A percentile compares a stretch with the other conserved stretches of the same genome.
Evolutionary conservation across 495 filamentous ascomycete species (phyloP).

Genomic region (Podospora bellae-mahoneyi): DNA sequence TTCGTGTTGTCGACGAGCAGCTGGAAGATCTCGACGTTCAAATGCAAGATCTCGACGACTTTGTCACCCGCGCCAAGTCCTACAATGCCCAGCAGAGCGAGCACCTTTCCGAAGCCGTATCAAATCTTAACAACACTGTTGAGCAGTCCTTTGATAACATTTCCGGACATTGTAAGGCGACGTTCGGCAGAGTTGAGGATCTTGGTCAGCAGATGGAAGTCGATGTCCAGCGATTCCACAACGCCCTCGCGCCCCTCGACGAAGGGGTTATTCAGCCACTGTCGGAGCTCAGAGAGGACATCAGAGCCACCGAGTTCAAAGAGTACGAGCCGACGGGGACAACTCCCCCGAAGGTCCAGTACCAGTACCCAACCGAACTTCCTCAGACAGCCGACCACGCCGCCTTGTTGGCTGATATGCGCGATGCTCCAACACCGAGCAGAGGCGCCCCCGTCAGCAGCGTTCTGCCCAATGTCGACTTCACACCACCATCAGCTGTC

Average conservation of each 20-base stretch:
- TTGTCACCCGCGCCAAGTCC: conserved; percentile 76
- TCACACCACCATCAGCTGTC: conserved; percentile 13
- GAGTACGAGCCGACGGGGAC: conserved; percentile 81
- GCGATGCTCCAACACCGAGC: conserved; percentile 34
- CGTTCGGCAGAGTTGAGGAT: conserved; percentile 57
- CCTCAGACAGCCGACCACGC: conserved; percentile 76
- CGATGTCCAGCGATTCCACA: conserved; percentile 51
- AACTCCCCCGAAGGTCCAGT: conserved; percentile 76
- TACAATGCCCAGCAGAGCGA: conserved; percentile 76
- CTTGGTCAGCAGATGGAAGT: conserved; percentile 61
- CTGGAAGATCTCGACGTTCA: conserved; percentile 79
- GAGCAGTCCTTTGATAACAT: conserved; percentile 68
- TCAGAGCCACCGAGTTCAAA: conserved; percentile 58
- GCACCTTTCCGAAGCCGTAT: conserved; percentile 58
- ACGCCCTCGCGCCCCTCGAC: conserved; percentile 56
- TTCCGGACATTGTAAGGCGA: conserved; percentile 58
- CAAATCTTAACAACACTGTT: conserved; percentile 59
- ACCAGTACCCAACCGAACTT: conserved; percentile 69
- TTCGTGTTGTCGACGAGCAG: conserved; percentile 85
- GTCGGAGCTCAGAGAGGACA: conserved; percentile 58
- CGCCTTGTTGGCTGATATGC: conserved; percentile 56
- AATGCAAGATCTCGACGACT: conserved; percentile 85
- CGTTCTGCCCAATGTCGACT: conserved; percentile 38
- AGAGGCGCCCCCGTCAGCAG: conserved; percentile 9
- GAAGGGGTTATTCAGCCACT: conserved; percentile 65